phyloP scores from a whole-genome alignment of 2,329 filamentous ascomycete genomes.

The Beauveria sp. region DNA sequence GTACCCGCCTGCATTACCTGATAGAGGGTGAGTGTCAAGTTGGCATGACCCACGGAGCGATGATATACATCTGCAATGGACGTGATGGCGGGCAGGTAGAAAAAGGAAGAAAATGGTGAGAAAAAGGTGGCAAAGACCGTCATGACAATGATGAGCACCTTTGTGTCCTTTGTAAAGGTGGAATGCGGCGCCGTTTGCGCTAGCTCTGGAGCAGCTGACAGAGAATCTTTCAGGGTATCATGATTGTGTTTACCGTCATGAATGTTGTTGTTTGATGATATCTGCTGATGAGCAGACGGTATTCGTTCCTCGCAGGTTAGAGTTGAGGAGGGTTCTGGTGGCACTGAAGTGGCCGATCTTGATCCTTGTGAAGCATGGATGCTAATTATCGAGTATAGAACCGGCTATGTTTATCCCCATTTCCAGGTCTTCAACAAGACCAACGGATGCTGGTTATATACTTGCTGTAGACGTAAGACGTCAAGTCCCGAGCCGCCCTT shows the following conservation, averaged over 20 bases:
- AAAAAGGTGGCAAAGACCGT: conserved; percentile 16
- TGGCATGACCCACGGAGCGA: too few species aligned
- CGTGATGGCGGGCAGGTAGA: too few species aligned
- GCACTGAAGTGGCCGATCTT: background rate
- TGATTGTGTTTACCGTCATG: too few species aligned
- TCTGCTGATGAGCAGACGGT: background rate
- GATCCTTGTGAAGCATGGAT: background rate
- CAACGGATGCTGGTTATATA: background rate
- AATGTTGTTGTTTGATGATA: background rate
- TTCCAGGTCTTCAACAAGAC: background rate
- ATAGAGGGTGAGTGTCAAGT: too few species aligned
- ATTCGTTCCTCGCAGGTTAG: background rate
- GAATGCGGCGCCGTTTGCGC: conserved; percentile 13
- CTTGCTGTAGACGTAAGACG: background rate
- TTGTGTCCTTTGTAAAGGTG: conserved; percentile 18
- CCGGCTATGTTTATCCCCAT: background rate
- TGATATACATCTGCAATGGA: too few species aligned
- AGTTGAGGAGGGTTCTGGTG: background rate
- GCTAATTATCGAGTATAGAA: background rate
- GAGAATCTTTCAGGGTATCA: too few species aligned
- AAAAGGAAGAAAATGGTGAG: too few species aligned
- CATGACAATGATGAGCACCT: conserved; percentile 21
- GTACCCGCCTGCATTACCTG: too few species aligned
- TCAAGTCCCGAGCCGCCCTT: background rate
- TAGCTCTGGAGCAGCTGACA: background rate